Conservation (phyloP, 345 rosid genomes). For the Carallia pectinifolia region DNA sequence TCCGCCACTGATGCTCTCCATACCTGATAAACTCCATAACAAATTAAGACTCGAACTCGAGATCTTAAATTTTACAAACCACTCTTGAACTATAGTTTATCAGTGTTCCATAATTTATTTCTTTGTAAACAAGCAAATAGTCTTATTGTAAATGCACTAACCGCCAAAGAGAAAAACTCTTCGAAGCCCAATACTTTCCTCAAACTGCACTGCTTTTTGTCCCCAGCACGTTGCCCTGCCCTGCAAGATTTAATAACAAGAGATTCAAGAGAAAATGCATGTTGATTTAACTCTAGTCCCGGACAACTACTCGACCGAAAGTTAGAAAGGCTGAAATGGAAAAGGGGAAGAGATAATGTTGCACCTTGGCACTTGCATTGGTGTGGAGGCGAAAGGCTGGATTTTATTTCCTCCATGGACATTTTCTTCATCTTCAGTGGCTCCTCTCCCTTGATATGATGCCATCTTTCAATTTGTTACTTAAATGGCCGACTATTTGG, state of each 20-base stretch:
- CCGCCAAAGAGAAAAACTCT: neutral
- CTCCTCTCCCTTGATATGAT: neutral
- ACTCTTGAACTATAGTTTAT: too few relatives aligned
- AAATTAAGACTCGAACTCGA: too few relatives aligned
- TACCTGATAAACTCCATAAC: too few relatives aligned
- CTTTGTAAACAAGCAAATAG: too few relatives aligned
- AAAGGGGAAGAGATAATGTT: too few relatives aligned
- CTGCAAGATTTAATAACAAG: neutral
- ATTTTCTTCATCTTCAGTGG: constrained; percentile 19
- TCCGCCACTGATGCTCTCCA: constrained; percentile 33
- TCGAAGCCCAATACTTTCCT: neutral
- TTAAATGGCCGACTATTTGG: too few relatives aligned
- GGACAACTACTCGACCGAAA: too few relatives aligned
- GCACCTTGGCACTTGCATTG: neutral
- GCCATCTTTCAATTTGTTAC: neutral
- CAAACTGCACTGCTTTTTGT: neutral
- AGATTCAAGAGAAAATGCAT: too few relatives aligned
- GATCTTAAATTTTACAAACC: too few relatives aligned
- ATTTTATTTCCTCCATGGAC: constrained; percentile 13
- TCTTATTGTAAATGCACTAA: neutral
- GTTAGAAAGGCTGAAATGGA: too few relatives aligned
- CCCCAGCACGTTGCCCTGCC: neutral
- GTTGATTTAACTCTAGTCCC: too few relatives aligned
- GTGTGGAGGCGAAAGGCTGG: constrained; percentile 23
- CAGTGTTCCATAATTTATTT: too few relatives aligned